phyloP scores from a whole-genome alignment of 306 rosid species.

The Trifolium fragiferum region DNA sequence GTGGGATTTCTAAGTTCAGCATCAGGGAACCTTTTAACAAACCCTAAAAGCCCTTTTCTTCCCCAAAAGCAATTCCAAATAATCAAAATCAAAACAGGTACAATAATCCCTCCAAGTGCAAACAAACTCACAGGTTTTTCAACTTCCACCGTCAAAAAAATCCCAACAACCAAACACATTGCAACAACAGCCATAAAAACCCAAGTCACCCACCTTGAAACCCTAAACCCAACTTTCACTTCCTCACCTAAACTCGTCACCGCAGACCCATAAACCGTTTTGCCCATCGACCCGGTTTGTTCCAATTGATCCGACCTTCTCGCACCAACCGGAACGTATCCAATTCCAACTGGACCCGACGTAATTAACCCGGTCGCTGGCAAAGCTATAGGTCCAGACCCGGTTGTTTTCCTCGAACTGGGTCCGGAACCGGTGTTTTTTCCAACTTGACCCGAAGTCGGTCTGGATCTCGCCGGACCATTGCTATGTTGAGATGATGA shows the following conservation, averaged over 20 bases:
- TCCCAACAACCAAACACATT: constrained; percentile 85
- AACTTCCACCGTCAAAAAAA: constrained; percentile 88
- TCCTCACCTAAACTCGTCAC: constrained; percentile 77
- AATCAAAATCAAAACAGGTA: constrained; percentile 55
- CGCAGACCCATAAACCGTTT: constrained; percentile 74
- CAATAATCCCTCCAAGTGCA: constrained; percentile 61
- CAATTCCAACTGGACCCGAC: constrained; percentile 72
- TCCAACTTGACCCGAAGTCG: constrained; percentile 66
- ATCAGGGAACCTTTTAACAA: constrained; percentile 79
- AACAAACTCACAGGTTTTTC: constrained; percentile 75
- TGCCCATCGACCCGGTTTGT: constrained; percentile 51
- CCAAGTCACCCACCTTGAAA: constrained; percentile 85
- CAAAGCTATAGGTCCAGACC: constrained; percentile 75
- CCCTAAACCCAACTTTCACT: constrained; percentile 68
- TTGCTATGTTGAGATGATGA: constrained; percentile 72
- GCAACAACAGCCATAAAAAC: constrained; percentile 71
- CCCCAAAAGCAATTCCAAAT: constrained; percentile 78
- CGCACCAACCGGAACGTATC: constrained; percentile 56
- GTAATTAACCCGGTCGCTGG: constrained; percentile 77
- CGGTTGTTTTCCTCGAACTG: constrained; percentile 62
- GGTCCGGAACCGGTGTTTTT: constrained; percentile 62
- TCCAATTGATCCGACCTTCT: constrained; percentile 64
- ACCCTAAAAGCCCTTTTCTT: constrained; percentile 73
- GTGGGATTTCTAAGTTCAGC: constrained; percentile 93
- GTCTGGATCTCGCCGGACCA: constrained; percentile 84